Evolutionary conservation across 2,329 filamentous ascomycete genomes (phyloP).

Genomic region (Neonectria sp.): DNA sequence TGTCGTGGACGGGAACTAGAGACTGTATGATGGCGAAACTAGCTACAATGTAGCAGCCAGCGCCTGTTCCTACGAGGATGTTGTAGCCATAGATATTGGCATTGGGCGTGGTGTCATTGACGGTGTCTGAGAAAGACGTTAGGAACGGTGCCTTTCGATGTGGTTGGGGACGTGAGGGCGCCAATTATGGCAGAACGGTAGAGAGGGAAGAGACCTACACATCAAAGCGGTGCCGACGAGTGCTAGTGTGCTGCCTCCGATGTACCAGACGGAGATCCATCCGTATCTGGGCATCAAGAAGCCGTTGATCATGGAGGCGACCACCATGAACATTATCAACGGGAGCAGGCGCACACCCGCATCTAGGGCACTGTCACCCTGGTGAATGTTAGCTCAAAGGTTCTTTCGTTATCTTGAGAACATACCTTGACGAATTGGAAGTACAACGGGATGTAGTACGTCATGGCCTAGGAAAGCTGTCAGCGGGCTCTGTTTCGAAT

Average conservation of each 20-base stretch:
- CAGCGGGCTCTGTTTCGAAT: slow-evolving; percentile 21
- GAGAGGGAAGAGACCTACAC: slow-evolving; percentile 29
- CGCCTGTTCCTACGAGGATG: slow-evolving; percentile 58
- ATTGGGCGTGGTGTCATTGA: slow-evolving; percentile 22
- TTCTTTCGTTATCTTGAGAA: too few relatives aligned
- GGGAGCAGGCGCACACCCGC: slow-evolving; percentile 59
- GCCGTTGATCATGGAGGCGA: slow-evolving; percentile 55
- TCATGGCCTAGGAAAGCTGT: slow-evolving; percentile 34
- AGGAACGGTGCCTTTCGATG: background rate
- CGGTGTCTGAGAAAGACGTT: slow-evolving; percentile 14
- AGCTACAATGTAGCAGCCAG: slow-evolving; percentile 53
- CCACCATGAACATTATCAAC: slow-evolving; percentile 55
- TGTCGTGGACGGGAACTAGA: slow-evolving; percentile 48
- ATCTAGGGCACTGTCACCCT: slow-evolving; percentile 56
- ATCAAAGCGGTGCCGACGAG: slow-evolving; percentile 54
- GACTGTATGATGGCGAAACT: slow-evolving; percentile 54
- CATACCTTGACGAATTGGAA: slow-evolving; percentile 61
- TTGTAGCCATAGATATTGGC: slow-evolving; percentile 52
- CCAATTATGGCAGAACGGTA: too few relatives aligned
- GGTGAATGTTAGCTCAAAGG: too few relatives aligned
- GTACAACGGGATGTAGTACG: slow-evolving; percentile 65
- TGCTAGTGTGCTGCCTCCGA: slow-evolving; percentile 52
- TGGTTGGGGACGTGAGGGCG: too few relatives aligned
- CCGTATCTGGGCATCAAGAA: slow-evolving; percentile 52
- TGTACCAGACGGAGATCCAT: slow-evolving; percentile 56